phyloP scores from a whole-genome alignment of 1,284 basidiomycete species.

The Pseudozyma hubeiensis region DNA sequence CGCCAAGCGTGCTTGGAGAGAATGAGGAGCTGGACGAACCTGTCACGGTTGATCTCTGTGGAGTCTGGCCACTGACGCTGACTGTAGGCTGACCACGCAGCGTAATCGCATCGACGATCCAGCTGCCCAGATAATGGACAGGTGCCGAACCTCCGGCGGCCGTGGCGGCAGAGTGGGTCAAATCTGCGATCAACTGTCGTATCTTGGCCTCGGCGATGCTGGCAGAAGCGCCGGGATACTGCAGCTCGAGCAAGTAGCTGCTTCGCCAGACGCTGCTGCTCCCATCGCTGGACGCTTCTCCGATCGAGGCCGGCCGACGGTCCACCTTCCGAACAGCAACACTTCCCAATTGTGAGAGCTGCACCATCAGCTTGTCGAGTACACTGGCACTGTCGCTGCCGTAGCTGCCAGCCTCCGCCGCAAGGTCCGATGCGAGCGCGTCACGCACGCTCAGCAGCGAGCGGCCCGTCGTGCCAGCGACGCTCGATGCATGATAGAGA shows the following conservation, averaged over 20 bases:
- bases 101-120: conserved; percentile 34
- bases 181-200: conserved; percentile 23
- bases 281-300: background rate
- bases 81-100: conserved; percentile 10
- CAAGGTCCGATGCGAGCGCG: conserved; percentile 21
- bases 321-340: conserved; percentile 43
- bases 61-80: background rate
- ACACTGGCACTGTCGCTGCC: conserved; percentile 1
- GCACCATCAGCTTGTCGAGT: conserved; percentile 14
- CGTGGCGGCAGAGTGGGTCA: conserved; percentile 20
- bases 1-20: conserved; percentile 2
- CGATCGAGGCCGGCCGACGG: conserved; percentile 31
- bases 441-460: conserved; percentile 39
- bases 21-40: conserved; percentile 6
- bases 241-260: conserved; percentile 46
- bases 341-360: conserved; percentile 15
- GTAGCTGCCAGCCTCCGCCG: conserved; percentile 22
- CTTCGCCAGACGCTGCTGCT: conserved; percentile 43
- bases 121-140: conserved; percentile 35
- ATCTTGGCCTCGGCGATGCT: conserved; percentile 18
- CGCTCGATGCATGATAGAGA: conserved; percentile 16
- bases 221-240: conserved; percentile 25
- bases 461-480: conserved; percentile 12
- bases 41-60: background rate
- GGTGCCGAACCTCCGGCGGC: conserved; percentile 7